Evolutionary conservation across 371 early-diverging fungal genomes (phyloP), one percentile per base, ranked within the genome.

Genomic region (Mucor saturninus): DNA sequence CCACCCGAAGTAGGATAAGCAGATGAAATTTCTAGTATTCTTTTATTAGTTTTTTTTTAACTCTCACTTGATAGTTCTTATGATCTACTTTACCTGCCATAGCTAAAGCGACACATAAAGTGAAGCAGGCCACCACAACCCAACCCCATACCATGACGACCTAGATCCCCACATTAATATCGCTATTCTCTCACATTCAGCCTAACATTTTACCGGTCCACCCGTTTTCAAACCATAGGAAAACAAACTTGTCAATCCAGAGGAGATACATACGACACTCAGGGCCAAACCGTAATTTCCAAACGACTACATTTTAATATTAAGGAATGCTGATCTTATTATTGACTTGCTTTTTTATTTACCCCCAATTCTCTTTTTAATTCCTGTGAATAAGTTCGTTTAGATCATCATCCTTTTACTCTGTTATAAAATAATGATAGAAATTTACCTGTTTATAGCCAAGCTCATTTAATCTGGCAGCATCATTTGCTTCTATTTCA

Each of bases 1-100:
- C 87, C 87, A 35, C 91, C 91, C n/a, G 81, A 75, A 30, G 88
- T 87, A 31, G 89, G 89, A 64, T 79, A 88, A 6, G 89, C 80
- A 26, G 81, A 80, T 54, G 87, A 86, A 56, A 89, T 90, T 75
- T 90, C 91, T 77, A 38, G 21, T 21, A 21, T 21, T 0, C 21
- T 21, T 21, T 21, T 21, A 21, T 21, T 21, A 21, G 21, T 21
- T 37, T 37, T 30, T 46, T 54, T 37, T 37, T 30, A 21, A 21
- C 1, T 21, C 21, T 21, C 21, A 21, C 21, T 21, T 1, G 21
- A 21, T 21, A 21, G 0, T 21, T 21, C 21, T 21, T 21, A 21
- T 21, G 21, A 21, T 21, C 21, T 21, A 1, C 1, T 21, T 21
- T 77, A 77, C 77, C 77, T 40, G 90, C 87, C 81, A 90, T 69